These are phyloP conservation scores for Podospora tetraspora DNA, from an alignment of 495 filamentous ascomycete species.

Conservation along the genomic window DNA sequence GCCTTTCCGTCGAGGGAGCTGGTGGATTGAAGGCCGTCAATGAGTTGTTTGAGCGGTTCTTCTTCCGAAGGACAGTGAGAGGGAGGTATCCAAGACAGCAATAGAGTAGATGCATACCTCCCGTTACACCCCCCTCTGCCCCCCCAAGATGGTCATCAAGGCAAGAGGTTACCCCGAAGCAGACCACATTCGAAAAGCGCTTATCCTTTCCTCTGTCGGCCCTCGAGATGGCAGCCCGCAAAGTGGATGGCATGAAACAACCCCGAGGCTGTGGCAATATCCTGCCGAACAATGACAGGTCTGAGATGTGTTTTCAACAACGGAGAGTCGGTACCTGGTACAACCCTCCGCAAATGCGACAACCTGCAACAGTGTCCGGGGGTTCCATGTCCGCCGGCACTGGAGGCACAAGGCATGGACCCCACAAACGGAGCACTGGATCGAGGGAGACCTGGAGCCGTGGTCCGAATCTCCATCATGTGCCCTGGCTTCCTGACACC, in stretches of 20 bases:
- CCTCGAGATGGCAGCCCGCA: neutral
- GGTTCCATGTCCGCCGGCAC: neutral
- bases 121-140: too few species aligned
- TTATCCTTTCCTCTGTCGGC: neutral
- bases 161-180: neutral
- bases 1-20: neutral
- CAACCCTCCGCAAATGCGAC: neutral
- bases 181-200: neutral
- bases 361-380: neutral
- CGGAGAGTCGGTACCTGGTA: neutral
- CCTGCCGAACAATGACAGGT: conserved; percentile 2
- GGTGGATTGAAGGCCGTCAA: neutral
- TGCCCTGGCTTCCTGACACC: neutral
- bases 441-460: neutral
- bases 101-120: neutral
- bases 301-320: neutral
- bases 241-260: neutral
- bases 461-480: neutral
- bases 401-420: neutral
- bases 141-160: neutral
- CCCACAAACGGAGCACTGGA: neutral
- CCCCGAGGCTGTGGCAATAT: neutral
- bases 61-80: neutral
- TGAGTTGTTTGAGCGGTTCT: neutral
- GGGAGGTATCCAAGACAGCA: neutral